Base-by-base conservation (phyloP, 2,329 filamentous ascomycete species). In the Drechslerella coelobrocha region DNA sequence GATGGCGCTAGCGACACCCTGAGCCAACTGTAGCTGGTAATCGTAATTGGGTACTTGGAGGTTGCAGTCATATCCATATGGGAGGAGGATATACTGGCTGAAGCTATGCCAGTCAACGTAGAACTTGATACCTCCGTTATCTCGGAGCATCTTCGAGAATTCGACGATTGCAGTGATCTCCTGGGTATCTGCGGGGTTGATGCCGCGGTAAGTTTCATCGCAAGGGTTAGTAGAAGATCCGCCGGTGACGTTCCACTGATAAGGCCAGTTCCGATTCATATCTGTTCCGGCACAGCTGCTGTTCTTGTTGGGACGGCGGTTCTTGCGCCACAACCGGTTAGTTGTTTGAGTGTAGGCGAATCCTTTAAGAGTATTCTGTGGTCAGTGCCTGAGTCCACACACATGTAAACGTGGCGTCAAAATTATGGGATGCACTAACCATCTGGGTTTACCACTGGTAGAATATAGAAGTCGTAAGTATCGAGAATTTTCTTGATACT, bases 41-140 rank as follows among this genome's bases (percentile, higher is more conserved):
- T 69, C 43, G 24, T 69, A 69, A 51, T 69, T 69, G 6, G 26
- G 41, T 2, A 69, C 63, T 29, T 57, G 50, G 2, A 45, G 43
- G 27, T 69, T 69, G 45, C 63, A 69, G 45, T 61, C 56, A 21
- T 69, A 69, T 23, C 63, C 63, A 43, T 69, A 69, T 23, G 63
- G 63, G 1, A 69, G 37, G 24, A 69, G 63, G 45, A 69, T 69
- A 23, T 85, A 79, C 74, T 88, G 86, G 12, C 82, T 83, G 78
- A 87, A 89, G 0, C 84, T 82, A 78, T 89, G 87, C 76, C 84
- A 85, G 77, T 89, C 87, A 73, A 89, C 84, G 78, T 84, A 89
- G 4, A 47, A 17, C 41, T 69, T 69, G 3, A 87, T 80, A 10
- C 72, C 74, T 39, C 61, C 73, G 9, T 68, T 68, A n/a, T 41